Percentiles rank a stretch among this genome's conserved stretches.
Conservation (phyloP, 305 asterid genomes). For the Solanum hybrid region DNA sequence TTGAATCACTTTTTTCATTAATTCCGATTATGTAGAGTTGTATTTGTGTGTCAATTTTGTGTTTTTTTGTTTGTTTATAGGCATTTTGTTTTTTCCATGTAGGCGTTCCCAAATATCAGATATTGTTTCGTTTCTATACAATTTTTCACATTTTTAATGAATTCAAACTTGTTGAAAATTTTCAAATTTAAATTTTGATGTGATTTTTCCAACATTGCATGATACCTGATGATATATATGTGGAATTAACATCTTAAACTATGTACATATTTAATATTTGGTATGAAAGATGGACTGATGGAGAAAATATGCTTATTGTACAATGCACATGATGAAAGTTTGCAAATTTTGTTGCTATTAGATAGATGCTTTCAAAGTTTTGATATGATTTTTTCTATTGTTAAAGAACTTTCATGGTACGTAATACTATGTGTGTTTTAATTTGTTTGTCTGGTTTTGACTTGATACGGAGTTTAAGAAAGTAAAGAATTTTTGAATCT, state of each 20-base stretch:
- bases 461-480: background rate
- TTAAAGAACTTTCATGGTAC: background rate
- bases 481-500: background rate
- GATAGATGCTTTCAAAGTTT: background rate
- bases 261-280: background rate
- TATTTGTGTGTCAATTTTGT: background rate
- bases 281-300: background rate
- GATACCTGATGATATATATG: background rate
- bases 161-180: background rate
- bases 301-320: background rate
- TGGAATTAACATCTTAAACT: background rate
- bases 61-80: background rate
- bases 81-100: background rate
- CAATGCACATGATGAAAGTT: background rate
- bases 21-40: background rate
- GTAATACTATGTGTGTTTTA: rapidly evolving
- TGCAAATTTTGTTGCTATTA: background rate
- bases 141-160: background rate
- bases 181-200: background rate
- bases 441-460: background rate
- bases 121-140: background rate
- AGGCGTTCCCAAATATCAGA: background rate
- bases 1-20: background rate
- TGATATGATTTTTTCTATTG: background rate
- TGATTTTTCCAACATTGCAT: background rate